Evolutionary conservation across 2,329 filamentous ascomycete species (phyloP), one percentile per base, ranked within the genome.

Genomic region (Talaromyces islandicus): DNA sequence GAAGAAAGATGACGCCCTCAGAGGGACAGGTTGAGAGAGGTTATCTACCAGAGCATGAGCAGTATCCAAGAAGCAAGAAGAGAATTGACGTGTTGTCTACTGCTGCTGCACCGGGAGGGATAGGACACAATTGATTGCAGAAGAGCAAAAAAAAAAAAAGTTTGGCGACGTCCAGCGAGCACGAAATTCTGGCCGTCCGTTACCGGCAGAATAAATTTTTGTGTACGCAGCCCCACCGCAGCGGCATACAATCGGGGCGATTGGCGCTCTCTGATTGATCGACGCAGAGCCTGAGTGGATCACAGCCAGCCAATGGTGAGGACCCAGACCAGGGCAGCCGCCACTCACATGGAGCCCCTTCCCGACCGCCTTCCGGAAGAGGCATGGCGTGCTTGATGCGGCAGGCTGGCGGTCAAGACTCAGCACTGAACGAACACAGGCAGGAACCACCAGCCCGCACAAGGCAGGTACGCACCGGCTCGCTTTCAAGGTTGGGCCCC

Each of bases 1-100:
- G 21, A 7, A 35, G 17, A 11, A 46, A 54, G 48, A 19, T 43
- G 27, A 65, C 69, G 73, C 75, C 73, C 73, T 75, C 73, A 68
- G 68, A 69, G 64, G 73, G 73, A 75, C 73, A 67, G 66, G 70
- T 66, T 64, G 64, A 61, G 64, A 58, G 63, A 61, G 69, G 66
- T 66, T 58, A 68, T 75, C 70, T 73, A 74, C 67, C 70, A 68
- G 72, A 72, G 70, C 74, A 75, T 75, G 65, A 70, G 70, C 62
- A 67, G 69, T 64, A 66, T 71, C 63, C 67, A 67, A 67, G 65
- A 70, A 64, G 62, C 61, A 63, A 59, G 38, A 17, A 25, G 38
- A 17, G 32, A 46, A 29, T 52, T 52, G 62, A 63, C 56, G 55
- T 41, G 59, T 58, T 64, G 63, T 63, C 60, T 64, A 66, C 65